phyloP scores from a whole-genome alignment of 2,329 filamentous ascomycete genomes.

The Phoma sp. region DNA sequence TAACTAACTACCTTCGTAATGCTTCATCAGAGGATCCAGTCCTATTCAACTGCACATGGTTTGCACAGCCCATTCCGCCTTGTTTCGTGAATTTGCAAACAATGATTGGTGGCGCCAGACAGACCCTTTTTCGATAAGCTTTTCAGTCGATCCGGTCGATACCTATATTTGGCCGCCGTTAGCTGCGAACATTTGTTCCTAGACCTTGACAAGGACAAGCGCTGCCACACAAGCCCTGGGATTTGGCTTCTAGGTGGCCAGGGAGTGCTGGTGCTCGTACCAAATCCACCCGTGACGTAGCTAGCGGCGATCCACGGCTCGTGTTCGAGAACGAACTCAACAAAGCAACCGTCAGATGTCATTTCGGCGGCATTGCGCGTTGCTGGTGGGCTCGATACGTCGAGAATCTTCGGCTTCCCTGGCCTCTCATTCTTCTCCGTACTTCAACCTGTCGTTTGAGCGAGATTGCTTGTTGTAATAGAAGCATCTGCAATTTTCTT shows the following conservation, averaged over 20 bases:
- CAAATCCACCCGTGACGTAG: conserved; percentile 19
- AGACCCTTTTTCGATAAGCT: conserved; percentile 15
- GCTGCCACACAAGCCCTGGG: conserved; percentile 4
- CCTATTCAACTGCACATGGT: conserved; percentile 1
- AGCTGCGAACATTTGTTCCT: conserved; percentile 6
- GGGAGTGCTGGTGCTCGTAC: conserved; percentile 2
- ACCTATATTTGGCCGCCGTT: conserved; percentile 18
- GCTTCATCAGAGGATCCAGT: neutral
- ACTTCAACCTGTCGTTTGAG: neutral
- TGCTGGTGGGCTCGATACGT: conserved; percentile 10
- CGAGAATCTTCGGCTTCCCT: neutral
- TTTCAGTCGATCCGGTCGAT: conserved; percentile 8
- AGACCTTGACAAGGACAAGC: conserved; percentile 6
- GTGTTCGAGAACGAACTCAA: conserved; percentile 19
- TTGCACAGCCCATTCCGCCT: neutral
- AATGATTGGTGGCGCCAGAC: conserved; percentile 9
- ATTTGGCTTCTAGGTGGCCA: conserved; percentile 4
- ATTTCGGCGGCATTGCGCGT: conserved; percentile 18
- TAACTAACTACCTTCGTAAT: neutral
- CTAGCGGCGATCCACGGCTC: conserved; percentile 18
- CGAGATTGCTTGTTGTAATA: neutral
- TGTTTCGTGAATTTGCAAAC: neutral
- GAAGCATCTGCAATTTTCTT: neutral
- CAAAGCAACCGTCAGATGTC: conserved; percentile 17
- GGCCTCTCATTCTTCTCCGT: conserved; percentile 3